Evolutionary conservation across 768 basidiomycete species (phyloP).

Genomic region (Lactarius psammicola): DNA sequence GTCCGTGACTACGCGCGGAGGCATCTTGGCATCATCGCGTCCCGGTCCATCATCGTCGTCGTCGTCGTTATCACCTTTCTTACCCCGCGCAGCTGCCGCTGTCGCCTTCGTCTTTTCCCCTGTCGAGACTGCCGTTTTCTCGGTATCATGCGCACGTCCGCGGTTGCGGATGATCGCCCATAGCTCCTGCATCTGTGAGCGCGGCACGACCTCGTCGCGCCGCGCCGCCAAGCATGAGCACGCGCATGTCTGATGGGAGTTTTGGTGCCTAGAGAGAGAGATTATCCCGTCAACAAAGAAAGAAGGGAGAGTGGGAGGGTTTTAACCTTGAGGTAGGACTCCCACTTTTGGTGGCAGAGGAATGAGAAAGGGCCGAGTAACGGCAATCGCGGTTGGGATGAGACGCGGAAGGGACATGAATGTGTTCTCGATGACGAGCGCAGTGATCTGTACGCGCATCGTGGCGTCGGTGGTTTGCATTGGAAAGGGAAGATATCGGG

Average conservation of each 20-base stretch:
- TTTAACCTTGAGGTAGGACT: constrained; percentile 59
- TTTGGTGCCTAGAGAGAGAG: constrained; percentile 36
- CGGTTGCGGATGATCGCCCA: constrained; percentile 54
- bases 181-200: constrained; percentile 70
- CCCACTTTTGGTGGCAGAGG: constrained; percentile 87
- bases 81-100: too few species aligned
- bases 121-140: too few species aligned
- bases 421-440: constrained; percentile 89
- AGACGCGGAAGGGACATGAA: constrained; percentile 82
- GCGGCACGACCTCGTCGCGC: constrained; percentile 73
- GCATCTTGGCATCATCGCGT: constrained; percentile 1
- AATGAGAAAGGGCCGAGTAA: constrained; percentile 68
- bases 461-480: not conserved
- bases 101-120: too few species aligned
- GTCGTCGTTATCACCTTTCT: not conserved
- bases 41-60: constrained; percentile 13
- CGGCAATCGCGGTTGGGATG: constrained; percentile 79
- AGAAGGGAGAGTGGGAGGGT: constrained; percentile 38
- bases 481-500: not conserved
- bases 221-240: constrained; percentile 78
- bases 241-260: constrained; percentile 64
- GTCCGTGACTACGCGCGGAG: constrained; percentile 26
- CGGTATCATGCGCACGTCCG: not conserved
- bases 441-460: constrained; percentile 60
- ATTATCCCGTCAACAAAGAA: constrained; percentile 40